phyloP scores from a whole-genome alignment of 768 basidiomycete genomes.

The Lactarius hengduanensis region DNA sequence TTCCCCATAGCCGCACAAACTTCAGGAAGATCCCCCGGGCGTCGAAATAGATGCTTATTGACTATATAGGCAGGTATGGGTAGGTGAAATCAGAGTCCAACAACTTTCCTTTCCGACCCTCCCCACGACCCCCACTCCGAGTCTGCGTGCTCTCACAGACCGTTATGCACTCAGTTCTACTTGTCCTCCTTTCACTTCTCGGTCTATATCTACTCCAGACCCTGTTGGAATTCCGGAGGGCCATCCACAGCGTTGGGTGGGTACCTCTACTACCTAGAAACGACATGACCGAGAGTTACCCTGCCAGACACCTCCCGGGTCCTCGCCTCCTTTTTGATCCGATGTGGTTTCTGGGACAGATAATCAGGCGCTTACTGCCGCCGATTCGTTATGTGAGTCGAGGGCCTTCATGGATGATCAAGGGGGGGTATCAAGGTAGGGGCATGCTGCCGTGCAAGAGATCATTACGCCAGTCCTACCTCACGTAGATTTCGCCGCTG shows the following conservation, averaged over 20 bases:
- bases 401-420: not conserved
- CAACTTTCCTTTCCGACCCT: no score
- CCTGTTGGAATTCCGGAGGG: not conserved
- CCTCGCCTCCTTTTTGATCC: not conserved
- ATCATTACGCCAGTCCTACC: not conserved
- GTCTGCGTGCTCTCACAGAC: not conserved
- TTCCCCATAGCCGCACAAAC: no score
- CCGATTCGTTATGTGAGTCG: not conserved
- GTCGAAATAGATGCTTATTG: no score
- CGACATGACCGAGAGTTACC: not conserved
- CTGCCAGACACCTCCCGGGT: not conserved
- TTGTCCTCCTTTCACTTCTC: not conserved
- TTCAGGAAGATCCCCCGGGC: no score
- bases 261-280: not conserved
- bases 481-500: slow-evolving; percentile 13
- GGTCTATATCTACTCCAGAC: not conserved
- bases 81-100: no score
- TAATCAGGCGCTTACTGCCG: not conserved
- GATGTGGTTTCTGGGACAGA: not conserved
- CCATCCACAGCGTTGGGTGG: not conserved
- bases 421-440: slow-evolving; percentile 12
- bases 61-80: no score
- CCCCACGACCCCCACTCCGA: not conserved
- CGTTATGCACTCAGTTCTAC: not conserved
- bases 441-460: no score